Evolutionary conservation across 78 protist species (phyloP).

Genomic region (Capsaspora owczarzaki): DNA sequence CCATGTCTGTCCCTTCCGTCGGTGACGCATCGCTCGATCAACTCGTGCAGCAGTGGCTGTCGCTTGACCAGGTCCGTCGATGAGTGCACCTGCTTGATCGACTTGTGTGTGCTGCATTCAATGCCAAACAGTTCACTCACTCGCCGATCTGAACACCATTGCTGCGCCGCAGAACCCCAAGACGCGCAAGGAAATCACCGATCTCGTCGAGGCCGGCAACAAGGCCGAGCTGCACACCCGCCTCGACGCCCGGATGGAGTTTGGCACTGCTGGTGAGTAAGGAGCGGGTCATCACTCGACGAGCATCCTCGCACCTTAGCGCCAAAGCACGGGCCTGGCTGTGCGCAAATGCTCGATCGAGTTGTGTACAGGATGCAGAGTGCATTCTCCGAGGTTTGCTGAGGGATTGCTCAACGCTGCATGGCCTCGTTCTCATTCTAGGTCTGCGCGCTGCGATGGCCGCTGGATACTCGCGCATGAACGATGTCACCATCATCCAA

Average conservation of each 20-base stretch:
- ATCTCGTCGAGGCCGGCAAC: background rate
- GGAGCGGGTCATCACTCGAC: background rate
- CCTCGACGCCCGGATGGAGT: constrained; percentile 9
- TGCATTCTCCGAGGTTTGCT: background rate
- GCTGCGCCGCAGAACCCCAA: constrained; percentile 2
- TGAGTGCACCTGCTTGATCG: no score
- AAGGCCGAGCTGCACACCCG: background rate
- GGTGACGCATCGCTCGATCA: no score
- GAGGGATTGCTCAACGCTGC: background rate
- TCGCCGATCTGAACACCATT: background rate
- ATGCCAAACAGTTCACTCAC: no score
- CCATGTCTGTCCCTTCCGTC: no score
- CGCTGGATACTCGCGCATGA: constrained; percentile 88
- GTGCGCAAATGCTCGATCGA: no score
- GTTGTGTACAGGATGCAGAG: no score
- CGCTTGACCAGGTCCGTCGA: no score
- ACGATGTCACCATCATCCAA: constrained; percentile 65
- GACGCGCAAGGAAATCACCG: background rate
- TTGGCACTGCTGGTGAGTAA: constrained; percentile 30
- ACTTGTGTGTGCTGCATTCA: no score
- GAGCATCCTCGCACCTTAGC: background rate
- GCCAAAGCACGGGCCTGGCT: background rate
- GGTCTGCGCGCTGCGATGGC: constrained; percentile 90
- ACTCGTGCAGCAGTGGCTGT: no score
- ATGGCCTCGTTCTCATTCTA: background rate